Percentiles rank a stretch among this genome's conserved stretches.
phyloP scores from a whole-genome alignment of 257 asterid species.

The Nicotiana noctiflora region DNA sequence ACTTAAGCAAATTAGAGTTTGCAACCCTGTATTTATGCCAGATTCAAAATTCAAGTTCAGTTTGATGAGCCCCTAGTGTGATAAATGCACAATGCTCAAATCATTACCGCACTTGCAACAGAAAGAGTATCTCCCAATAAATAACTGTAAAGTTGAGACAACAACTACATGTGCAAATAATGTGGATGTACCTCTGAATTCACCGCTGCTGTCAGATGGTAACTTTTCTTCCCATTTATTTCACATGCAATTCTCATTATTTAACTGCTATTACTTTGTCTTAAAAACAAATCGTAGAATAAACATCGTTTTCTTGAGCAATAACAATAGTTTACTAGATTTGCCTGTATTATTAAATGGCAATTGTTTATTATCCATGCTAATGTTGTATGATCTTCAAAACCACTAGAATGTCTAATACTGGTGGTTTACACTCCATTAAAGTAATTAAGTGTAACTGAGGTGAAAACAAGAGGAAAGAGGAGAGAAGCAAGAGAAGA shows the following conservation, averaged over 20 bases:
- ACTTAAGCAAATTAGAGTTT: neutral
- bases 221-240: neutral
- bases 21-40: neutral
- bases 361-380: neutral
- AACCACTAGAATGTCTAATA: neutral
- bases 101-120: neutral
- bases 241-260: neutral
- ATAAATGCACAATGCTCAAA: neutral
- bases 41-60: neutral
- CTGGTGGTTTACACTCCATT: neutral
- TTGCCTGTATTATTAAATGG: neutral
- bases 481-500: neutral
- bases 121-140: neutral
- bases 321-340: neutral
- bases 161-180: neutral
- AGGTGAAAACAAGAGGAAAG: neutral
- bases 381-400: neutral
- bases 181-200: conserved; percentile 2
- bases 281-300: neutral
- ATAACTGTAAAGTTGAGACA: neutral
- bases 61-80: neutral
- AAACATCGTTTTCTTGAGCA: neutral
- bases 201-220: neutral
- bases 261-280: neutral
- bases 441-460: neutral